Percentiles rank a stretch among this genome's conserved stretches.
Evolutionary conservation across 306 rosid species (phyloP).

Genomic region (Dryas octopetala): DNA sequence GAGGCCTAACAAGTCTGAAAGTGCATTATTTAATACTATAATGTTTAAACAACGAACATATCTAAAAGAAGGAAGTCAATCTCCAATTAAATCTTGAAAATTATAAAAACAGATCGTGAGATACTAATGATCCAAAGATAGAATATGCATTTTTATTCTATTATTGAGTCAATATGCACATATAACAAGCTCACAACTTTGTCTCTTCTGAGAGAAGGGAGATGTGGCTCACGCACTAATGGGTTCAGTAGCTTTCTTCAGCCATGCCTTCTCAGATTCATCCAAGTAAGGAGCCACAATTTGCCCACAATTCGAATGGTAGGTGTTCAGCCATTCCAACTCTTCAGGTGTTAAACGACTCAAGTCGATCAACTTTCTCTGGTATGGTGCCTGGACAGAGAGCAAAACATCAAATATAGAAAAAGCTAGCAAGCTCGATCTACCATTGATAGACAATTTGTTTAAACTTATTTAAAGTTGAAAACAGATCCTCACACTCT

Average conservation of each 20-base stretch:
- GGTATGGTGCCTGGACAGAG: conserved; percentile 74
- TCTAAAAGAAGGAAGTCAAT: background rate
- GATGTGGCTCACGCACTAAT: conserved; percentile 40
- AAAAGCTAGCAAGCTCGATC: background rate
- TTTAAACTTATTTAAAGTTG: background rate
- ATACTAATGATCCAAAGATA: background rate
- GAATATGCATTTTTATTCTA: background rate
- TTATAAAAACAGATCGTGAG: background rate
- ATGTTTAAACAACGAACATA: background rate
- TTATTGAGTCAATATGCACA: background rate
- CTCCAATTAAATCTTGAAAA: background rate
- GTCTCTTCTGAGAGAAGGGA: background rate
- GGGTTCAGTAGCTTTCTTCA: conserved; percentile 83
- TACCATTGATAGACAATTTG: background rate
- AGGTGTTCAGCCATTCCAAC: conserved; percentile 76
- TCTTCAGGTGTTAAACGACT: conserved; percentile 66
- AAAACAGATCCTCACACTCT: background rate
- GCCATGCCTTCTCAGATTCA: conserved; percentile 80
- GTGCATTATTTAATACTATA: background rate
- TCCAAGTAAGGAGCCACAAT: conserved; percentile 65
- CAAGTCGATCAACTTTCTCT: conserved; percentile 74
- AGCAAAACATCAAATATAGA: background rate
- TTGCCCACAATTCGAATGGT: conserved; percentile 74
- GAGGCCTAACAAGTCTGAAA: no score
- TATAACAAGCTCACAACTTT: background rate